These are phyloP conservation scores for Marasmius sp. DNA, from an alignment of 1,284 basidiomycete species.

Conservation along the genomic window DNA sequence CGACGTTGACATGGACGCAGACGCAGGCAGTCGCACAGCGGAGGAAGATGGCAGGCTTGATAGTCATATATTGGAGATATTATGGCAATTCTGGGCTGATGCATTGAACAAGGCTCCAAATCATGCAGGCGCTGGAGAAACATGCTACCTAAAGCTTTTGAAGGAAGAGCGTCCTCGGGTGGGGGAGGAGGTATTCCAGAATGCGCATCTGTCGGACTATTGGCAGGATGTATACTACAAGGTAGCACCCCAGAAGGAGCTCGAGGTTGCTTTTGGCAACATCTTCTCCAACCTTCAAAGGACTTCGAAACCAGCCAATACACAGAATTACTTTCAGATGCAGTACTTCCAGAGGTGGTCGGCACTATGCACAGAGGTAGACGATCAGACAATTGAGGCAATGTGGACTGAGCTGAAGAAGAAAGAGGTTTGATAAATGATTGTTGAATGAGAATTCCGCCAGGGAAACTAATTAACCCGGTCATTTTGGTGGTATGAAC, in stretches of 20 bases:
- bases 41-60: conserved; percentile 2
- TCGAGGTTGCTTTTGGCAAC: conserved; percentile 11
- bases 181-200: conserved; percentile 14
- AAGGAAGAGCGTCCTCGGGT: conserved; percentile 2
- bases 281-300: conserved; percentile 9
- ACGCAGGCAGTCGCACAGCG: too few relatives aligned
- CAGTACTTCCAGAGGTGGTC: not conserved
- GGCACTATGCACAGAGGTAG: not conserved
- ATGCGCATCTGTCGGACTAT: conserved; percentile 13
- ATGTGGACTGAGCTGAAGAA: not conserved
- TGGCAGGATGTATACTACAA: conserved; percentile 16
- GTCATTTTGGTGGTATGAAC: too few relatives aligned
- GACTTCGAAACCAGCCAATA: not conserved
- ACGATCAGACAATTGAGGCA: not conserved
- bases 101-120: conserved; percentile 20
- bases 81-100: conserved; percentile 23
- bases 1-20: conserved; percentile 10
- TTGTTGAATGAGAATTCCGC: too few relatives aligned
- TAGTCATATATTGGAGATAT: conserved; percentile 5
- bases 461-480: too few relatives aligned
- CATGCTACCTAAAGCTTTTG: conserved; percentile 17
- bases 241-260: conserved; percentile 3
- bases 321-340: not conserved
- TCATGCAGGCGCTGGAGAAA: not conserved
- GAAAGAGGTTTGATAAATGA: too few relatives aligned